Evolutionary conservation across 371 early-diverging fungal genomes (phyloP).

Genomic region (Chytridiales sp.): DNA sequence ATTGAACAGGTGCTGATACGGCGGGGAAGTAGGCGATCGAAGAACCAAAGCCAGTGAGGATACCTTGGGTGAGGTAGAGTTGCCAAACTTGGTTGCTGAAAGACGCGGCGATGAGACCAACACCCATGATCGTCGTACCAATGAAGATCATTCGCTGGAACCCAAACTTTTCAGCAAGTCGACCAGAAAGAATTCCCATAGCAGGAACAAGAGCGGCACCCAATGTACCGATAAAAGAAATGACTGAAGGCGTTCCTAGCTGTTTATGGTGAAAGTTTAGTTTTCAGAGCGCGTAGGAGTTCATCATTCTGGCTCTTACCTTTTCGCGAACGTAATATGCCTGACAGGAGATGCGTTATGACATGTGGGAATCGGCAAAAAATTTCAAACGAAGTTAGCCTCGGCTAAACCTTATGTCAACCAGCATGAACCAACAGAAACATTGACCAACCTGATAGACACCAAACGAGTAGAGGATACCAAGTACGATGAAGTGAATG

Average conservation of each 20-base stretch:
- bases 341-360: too few species aligned
- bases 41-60: constrained; percentile 51
- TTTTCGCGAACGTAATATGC: too few species aligned
- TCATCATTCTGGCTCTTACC: too few species aligned
- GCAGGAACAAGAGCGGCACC: constrained; percentile 21
- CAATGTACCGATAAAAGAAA: constrained; percentile 11
- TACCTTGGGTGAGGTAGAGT: constrained; percentile 22
- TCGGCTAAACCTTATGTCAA: too few species aligned
- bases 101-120: constrained; percentile 23
- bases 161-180: constrained; percentile 29
- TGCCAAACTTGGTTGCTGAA: constrained; percentile 31
- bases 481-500: constrained; percentile 17
- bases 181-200: constrained; percentile 27
- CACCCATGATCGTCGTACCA: constrained; percentile 17
- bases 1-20: constrained; percentile 66
- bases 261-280: too few species aligned
- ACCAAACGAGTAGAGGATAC: constrained; percentile 22
- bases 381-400: too few species aligned
- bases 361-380: too few species aligned
- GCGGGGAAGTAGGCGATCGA: constrained; percentile 70
- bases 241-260: not conserved
- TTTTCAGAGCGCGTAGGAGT: too few species aligned
- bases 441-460: constrained; percentile 10
- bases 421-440: too few species aligned
- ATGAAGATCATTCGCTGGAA: constrained; percentile 19